Conservation (phyloP, 2,329 filamentous ascomycete species). For the Colletotrichum sp. region DNA sequence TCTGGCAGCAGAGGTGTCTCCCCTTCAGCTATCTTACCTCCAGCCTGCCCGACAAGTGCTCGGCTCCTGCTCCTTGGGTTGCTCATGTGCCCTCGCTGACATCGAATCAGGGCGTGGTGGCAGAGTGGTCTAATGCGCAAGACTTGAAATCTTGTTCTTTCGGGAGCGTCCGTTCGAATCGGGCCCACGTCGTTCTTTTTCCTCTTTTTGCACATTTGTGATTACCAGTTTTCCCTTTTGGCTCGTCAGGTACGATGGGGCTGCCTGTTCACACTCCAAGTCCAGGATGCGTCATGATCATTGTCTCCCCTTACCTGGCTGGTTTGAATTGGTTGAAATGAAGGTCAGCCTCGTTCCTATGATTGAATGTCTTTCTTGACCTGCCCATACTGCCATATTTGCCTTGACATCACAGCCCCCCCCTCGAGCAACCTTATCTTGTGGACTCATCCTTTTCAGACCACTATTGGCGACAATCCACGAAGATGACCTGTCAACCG, state of each 20-base stretch:
- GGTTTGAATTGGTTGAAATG: background rate
- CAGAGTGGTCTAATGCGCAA: conserved; percentile 6
- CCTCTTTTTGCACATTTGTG: background rate
- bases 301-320: background rate
- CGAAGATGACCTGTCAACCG: background rate
- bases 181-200: conserved; percentile 24
- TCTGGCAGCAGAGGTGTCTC: background rate
- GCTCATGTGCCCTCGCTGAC: background rate
- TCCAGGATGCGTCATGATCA: background rate
- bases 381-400: background rate
- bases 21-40: background rate
- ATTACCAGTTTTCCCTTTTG: background rate
- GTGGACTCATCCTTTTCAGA: background rate
- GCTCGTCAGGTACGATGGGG: background rate
- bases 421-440: background rate
- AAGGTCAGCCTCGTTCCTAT: background rate
- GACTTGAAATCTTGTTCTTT: conserved; percentile 32
- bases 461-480: background rate
- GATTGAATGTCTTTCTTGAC: background rate
- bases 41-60: background rate
- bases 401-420: background rate
- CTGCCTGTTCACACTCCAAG: background rate
- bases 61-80: background rate
- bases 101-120: background rate
- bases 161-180: conserved; percentile 32